phyloP scores from a whole-genome alignment of 2,329 filamentous ascomycete species.

The Neofusicoccum parvum region DNA sequence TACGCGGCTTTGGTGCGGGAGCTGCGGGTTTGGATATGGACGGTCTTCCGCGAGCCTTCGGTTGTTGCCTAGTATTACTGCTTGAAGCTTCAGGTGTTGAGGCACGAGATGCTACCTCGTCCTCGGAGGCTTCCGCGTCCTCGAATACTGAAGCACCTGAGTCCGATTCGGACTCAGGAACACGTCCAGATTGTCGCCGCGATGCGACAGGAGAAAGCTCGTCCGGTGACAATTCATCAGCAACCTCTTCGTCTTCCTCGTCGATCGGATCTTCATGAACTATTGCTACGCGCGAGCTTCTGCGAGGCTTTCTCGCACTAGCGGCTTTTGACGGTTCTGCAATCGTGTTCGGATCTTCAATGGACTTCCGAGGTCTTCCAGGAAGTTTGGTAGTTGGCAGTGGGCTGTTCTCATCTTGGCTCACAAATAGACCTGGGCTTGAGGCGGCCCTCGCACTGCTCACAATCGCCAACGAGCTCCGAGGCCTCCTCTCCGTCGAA shows the following conservation, averaged over 20 bases:
- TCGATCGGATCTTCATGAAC: not conserved
- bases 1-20: conserved; percentile 24
- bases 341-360: not conserved
- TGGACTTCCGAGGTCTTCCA: conserved; percentile 12
- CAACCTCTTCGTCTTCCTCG: not conserved
- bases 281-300: not conserved
- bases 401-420: not conserved
- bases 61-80: conserved; percentile 18
- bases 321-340: not conserved
- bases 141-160: conserved; percentile 22
- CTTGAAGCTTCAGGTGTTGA: not conserved
- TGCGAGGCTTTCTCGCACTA: not conserved
- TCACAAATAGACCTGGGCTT: not conserved
- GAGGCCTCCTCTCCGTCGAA: conserved; percentile 4
- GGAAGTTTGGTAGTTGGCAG: not conserved
- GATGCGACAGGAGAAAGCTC: not conserved
- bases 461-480: not conserved
- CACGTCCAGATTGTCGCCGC: not conserved
- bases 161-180: not conserved
- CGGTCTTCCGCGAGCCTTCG: conserved; percentile 17
- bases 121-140: conserved; percentile 22
- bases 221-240: conserved; percentile 22
- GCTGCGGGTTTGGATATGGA: conserved; percentile 19
- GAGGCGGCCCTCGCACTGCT: not conserved
- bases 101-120: not conserved